Evolutionary conservation across 1,139 yeast species (phyloP).

Genomic region (Waltiozyma sp.): DNA sequence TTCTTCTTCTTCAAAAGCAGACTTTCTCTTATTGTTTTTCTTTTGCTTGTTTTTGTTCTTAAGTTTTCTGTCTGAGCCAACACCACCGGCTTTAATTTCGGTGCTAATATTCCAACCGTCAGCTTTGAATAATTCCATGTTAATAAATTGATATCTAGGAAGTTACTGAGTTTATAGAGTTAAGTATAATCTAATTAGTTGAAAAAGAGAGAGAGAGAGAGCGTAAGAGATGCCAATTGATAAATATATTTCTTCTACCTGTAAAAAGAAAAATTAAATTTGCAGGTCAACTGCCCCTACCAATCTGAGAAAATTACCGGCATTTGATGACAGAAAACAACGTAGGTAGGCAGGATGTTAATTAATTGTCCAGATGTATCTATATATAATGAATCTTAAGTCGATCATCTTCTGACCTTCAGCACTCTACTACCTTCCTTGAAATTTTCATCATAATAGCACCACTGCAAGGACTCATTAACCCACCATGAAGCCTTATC

Average conservation of each 20-base stretch:
- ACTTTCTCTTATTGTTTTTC: slow-evolving; percentile 23
- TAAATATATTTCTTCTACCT: too few species aligned
- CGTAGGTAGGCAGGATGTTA: too few species aligned
- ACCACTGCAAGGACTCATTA: neutral
- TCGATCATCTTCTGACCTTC: neutral
- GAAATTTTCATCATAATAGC: neutral
- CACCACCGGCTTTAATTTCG: slow-evolving; percentile 9
- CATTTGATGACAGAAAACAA: too few species aligned
- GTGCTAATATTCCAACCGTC: slow-evolving; percentile 70
- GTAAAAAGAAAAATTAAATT: too few species aligned
- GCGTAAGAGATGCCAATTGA: too few species aligned
- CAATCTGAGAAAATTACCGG: too few species aligned
- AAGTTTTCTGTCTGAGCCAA: slow-evolving; percentile 22
- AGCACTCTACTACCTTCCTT: neutral
- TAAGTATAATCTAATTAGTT: too few species aligned
- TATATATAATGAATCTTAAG: too few species aligned
- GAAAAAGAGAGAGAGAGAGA: too few species aligned
- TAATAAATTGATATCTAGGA: neutral
- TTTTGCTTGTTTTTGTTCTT: slow-evolving; percentile 25
- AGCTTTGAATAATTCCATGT: slow-evolving; percentile 66
- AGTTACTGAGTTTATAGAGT: neutral
- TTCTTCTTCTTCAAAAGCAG: slow-evolving; percentile 3
- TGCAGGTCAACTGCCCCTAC: too few species aligned
- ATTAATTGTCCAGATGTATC: too few species aligned
- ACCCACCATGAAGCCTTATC: neutral